Base-by-base conservation (phyloP, 371 early-diverging fungal genomes). In the Apophysomyces variabilis region DNA sequence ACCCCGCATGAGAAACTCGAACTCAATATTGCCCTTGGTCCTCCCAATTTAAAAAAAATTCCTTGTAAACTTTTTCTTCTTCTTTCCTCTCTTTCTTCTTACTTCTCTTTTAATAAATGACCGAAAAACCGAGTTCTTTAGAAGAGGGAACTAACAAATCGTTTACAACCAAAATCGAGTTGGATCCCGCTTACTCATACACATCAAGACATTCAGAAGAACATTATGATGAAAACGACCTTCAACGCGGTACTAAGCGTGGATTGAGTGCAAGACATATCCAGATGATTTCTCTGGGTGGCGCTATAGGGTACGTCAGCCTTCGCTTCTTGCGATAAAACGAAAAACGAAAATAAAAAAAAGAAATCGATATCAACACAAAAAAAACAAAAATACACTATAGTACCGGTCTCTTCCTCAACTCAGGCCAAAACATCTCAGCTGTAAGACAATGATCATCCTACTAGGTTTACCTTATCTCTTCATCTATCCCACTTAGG, bases 361-460 rank as follows among this genome's bases (percentile, higher is more conserved):
- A 8, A 50, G 21, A 50, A 21, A 50, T 18, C 21, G 9, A n/a
- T 9, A 50, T 21, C 11, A 21, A 5, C 21, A n/a, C 46, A 45
- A 5, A 13, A 7, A 45, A 45, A 13, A 26, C 26, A 26, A n/a
- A 50, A 50, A 39, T 36, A 37, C 14, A 38, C n/a, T 62, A 21
- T 45, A 76, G 90, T 58, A 95, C 93, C 26, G 95, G 94, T 57
- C 80, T 95, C 32, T 95, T 93, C 71, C 77, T 95, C 54, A 92
- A 88, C 21, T 90, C 92, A 50, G 95, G 94, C 56, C 68, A 80
- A 6, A 85, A 89, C 12, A 82, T 95, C 46, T 86, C 89, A 7
- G 66, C 71, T 38, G 76, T 76, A 73, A 60, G 13, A 13, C 41
- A 38, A 38, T 18, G 18, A 44, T 36, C 47, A 35, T 37, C 59